phyloP scores from a whole-genome alignment of 164 flowering plant species.

The Stephania japonica region DNA sequence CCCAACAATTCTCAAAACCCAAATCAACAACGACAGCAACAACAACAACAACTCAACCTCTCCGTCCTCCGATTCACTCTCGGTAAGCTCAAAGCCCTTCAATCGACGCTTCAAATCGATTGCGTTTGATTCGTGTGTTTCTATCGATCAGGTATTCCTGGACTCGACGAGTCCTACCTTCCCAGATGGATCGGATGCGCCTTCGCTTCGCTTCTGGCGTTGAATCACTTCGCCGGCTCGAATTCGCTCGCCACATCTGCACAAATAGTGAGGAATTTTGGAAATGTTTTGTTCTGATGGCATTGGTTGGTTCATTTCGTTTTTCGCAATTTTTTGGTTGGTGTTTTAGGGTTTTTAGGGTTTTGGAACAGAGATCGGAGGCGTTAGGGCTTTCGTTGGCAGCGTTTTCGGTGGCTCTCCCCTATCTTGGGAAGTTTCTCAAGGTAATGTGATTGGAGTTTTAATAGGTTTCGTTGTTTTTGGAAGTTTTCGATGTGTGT shows the following conservation, averaged over 20 bases:
- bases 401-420: slow-evolving; percentile 59
- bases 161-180: slow-evolving; percentile 82
- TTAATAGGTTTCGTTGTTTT: no score
- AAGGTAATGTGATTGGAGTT: slow-evolving; percentile 38
- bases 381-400: slow-evolving; percentile 70
- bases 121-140: slow-evolving; percentile 7
- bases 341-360: not conserved
- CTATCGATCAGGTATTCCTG: slow-evolving; percentile 56
- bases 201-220: slow-evolving; percentile 56
- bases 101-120: no score
- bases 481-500: not conserved
- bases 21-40: slow-evolving; percentile 26
- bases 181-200: slow-evolving; percentile 84
- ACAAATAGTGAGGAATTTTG: slow-evolving; percentile 47
- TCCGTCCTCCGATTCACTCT: slow-evolving; percentile 93
- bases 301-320: not conserved
- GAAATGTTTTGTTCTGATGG: not conserved
- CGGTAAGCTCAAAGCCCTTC: slow-evolving; percentile 27
- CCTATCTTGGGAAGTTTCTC: slow-evolving; percentile 76
- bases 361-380: slow-evolving; percentile 52
- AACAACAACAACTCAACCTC: slow-evolving; percentile 64
- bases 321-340: not conserved
- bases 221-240: slow-evolving; percentile 65
- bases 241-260: slow-evolving; percentile 39
- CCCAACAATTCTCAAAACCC: slow-evolving; percentile 17